Evolutionary conservation across 73 alveolate species (phyloP).

Genomic region (Paraurostyla sp.): DNA sequence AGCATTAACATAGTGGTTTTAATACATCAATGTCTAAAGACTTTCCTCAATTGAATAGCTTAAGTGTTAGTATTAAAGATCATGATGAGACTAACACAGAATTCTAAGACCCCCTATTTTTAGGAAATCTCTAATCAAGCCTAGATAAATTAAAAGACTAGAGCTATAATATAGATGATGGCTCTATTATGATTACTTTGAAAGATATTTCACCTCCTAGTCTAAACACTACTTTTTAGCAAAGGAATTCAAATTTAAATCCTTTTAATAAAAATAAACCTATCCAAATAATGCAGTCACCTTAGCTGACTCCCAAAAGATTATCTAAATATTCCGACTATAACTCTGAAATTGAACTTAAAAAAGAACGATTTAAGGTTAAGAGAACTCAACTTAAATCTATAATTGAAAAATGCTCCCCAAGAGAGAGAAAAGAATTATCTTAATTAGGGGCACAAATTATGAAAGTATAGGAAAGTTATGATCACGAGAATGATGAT

Average conservation of each 20-base stretch:
- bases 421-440: conserved; percentile 31
- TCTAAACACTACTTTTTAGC: too few species aligned
- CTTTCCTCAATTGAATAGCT: background rate
- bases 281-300: background rate
- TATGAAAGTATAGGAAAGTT: background rate
- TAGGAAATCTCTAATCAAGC: too few species aligned
- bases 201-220: too few species aligned
- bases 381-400: background rate
- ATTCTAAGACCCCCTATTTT: too few species aligned
- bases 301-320: too few species aligned
- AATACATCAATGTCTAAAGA: conserved; percentile 44
- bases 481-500: conserved; percentile 24
- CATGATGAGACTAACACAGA: background rate
- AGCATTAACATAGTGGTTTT: background rate
- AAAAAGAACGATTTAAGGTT: background rate
- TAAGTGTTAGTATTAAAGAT: background rate
- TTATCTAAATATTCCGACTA: too few species aligned
- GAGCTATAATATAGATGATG: too few species aligned
- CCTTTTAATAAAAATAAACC: too few species aligned
- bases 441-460: background rate
- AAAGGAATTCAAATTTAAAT: too few species aligned
- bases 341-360: conserved; percentile 8
- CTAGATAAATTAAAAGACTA: too few species aligned
- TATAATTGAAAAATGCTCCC: conserved; percentile 25
- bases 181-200: too few species aligned